These are phyloP conservation scores for Pythium utonaiense DNA, from an alignment of 352 stramenopile species.

Conservation along the genomic window DNA sequence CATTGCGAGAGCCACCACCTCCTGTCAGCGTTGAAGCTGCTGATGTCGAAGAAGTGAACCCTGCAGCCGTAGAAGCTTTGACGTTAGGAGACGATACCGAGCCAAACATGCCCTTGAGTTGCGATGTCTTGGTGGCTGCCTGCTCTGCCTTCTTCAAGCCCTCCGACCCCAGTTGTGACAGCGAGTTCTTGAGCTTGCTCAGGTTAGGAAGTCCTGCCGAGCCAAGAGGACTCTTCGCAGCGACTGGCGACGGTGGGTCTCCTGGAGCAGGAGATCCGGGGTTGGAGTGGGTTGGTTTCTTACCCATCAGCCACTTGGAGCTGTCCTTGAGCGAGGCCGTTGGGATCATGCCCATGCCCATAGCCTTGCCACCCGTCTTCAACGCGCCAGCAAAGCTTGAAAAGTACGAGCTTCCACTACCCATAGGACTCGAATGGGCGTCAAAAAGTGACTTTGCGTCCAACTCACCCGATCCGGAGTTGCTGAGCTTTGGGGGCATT, in stretches of 20 bases:
- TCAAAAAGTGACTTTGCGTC: conserved; percentile 44
- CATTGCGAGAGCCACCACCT: conserved; percentile 15
- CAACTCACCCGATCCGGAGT: conserved; percentile 17
- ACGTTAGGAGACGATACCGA: conserved; percentile 17
- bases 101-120: conserved; percentile 30
- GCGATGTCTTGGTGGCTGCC: conserved; percentile 42
- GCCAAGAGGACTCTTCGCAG: conserved; percentile 2
- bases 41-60: conserved; percentile 24
- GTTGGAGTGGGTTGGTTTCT: conserved; percentile 22
- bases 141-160: conserved; percentile 76
- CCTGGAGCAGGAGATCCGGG: background rate
- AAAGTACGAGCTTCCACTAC: conserved; percentile 47
- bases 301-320: conserved; percentile 80
- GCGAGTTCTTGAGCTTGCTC: conserved; percentile 56
- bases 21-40: conserved; percentile 10
- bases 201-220: conserved; percentile 34
- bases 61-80: background rate
- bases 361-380: conserved; percentile 65
- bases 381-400: conserved; percentile 64
- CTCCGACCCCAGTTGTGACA: conserved; percentile 61
- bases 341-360: conserved; percentile 41
- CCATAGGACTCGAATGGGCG: conserved; percentile 15
- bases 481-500: conserved; percentile 12
- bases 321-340: conserved; percentile 52
- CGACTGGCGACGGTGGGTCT: conserved; percentile 3